Base-by-base conservation (phyloP, 1,284 basidiomycete species). In the Amylostereum chailletii region DNA sequence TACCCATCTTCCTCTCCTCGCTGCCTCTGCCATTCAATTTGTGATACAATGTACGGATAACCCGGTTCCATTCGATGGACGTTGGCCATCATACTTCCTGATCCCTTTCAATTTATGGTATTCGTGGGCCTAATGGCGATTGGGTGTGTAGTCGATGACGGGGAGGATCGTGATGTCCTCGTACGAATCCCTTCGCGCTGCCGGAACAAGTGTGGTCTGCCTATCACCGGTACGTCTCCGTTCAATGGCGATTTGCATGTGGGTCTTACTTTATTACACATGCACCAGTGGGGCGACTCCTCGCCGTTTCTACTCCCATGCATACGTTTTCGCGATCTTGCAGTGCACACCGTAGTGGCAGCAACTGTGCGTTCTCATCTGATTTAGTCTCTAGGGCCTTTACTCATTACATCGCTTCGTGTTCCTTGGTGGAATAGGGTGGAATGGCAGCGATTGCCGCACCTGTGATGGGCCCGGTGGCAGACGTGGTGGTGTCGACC, bases 91-190 rank as follows among this genome's bases (percentile, higher is more conserved):
- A 19, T 19, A 19, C 19, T 19, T 19, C 19, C 19, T 19, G 19
- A 19, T 19, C 19, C 19, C 19, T 19, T 19, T 19, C 19, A 19
- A 19, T 19, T 19, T 19, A 19, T 19, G 19, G 19, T 19, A 19
- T 19, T 19, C 19, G 19, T 19, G 19, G 19, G 19, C 19, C 19
- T 19, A 19, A 19, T 19, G 19, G 19, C 42, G 33, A 45, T 33
- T 42, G n/a, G 50, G 51, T 32, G 47, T 42, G 42, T 60, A 82
- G 79, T 79, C 79, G 4, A 76, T 83, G 71, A 77, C 79, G 3
- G 81, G 81, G 8, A 65, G 80, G 48, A 77, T 83, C 49, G 76
- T 81, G n/a, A 72, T 81, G 69, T 79, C 79, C 8, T 78, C 79
- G 3, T 81, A 79, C 61, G 78, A 82, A 64, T 76, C 77, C 29